A percentile compares a stretch with the other conserved stretches of the same genome.
Conservation (phyloP, 495 filamentous ascomycete species). For the Neurospora hispaniola region DNA sequence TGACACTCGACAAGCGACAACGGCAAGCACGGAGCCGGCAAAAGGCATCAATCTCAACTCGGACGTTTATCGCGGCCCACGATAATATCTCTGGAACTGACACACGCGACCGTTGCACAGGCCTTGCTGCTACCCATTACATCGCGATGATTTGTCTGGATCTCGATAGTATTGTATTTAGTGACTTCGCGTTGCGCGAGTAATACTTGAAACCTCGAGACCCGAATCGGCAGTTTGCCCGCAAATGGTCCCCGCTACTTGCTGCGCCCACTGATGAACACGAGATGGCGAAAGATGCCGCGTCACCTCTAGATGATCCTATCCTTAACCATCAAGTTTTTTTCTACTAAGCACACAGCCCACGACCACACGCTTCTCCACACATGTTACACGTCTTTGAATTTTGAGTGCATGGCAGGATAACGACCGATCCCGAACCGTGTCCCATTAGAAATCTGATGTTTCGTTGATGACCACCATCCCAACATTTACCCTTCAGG, state of each 20-base stretch:
- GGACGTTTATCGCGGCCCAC: not conserved
- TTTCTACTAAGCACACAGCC: not conserved
- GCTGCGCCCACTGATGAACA: constrained; percentile 4
- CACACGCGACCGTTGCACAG: not conserved
- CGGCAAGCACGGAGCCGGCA: not conserved
- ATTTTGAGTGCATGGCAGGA: not conserved
- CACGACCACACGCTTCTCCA: not conserved
- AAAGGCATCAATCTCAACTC: not conserved
- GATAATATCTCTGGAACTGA: not conserved
- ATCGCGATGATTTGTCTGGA: not conserved
- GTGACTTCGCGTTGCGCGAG: not conserved
- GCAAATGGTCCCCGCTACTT: not conserved
- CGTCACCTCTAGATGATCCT: constrained; percentile 1
- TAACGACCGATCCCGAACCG: not conserved
- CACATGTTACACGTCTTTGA: not conserved
- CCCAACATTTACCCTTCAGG: not conserved
- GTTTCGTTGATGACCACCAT: not conserved
- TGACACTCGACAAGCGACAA: not conserved
- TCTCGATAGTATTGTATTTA: not conserved
- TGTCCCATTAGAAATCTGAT: not conserved
- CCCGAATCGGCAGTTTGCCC: not conserved
- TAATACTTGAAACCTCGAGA: not conserved
- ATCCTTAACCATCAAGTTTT: not conserved
- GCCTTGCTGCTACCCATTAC: not conserved
- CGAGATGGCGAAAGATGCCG: not conserved